Evolutionary conservation across 2,329 filamentous ascomycete genomes (phyloP), one percentile per base, ranked within the genome.

Genomic region (Cladosporium sp.): DNA sequence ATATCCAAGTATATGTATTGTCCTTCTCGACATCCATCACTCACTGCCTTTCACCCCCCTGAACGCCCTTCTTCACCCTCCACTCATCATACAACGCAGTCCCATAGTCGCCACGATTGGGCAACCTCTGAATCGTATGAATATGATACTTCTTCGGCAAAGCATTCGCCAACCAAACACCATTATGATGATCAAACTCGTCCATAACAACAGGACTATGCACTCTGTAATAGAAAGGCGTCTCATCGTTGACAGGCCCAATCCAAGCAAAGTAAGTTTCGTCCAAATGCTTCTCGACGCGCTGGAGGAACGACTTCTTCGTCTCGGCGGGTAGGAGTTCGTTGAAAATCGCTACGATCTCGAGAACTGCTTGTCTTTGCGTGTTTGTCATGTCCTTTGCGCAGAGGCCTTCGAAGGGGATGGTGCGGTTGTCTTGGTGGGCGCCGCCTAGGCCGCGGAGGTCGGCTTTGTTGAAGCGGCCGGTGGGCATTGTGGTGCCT

Each of bases 211-310:
- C 84, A 0, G 85, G 85, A 55, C 82, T 88, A 67, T 91, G 86
- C 4, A 91, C 76, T 0, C 87, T 77, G 61, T 83, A 91, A 65
- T 90, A 91, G 59, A 87, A 91, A 0, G 86, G 73, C 61, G 89
- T 84, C 0, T 78, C 68, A 43, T 86, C 75, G 0, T 74, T 78
- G 53, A 72, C 85, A 0, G 79, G 80, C 4, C 86, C 86, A 51
- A 90, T 88, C 85, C 86, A 91, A 59, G 78, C 79, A 62, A 88
- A 90, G 61, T 86, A 85, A 5, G 85, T 90, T 70, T 90, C 83
- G 18, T 69, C 59, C 49, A 84, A 79, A 64, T 78, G 76, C 2
- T 63, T 60, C 49, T 75, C 72, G 35, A 83, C 72, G 22, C 82
- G 73, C 0, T 70, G 66, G 1, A 88, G 62, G 20, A 79, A 78